Evolutionary conservation across 2,329 filamentous ascomycete genomes (phyloP).

Genomic region (Fusarium sp.): DNA sequence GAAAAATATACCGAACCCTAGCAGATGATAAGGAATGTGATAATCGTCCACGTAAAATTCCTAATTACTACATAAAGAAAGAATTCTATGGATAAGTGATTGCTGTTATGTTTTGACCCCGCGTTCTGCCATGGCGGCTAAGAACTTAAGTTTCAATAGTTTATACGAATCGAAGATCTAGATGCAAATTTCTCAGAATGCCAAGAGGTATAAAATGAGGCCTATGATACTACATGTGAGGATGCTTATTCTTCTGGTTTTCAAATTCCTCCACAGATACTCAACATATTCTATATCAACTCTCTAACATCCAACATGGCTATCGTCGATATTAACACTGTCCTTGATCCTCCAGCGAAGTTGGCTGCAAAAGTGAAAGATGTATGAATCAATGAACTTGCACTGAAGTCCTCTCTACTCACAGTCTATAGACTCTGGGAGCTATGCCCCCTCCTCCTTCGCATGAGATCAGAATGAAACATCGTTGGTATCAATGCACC

Average conservation of each 20-base stretch:
- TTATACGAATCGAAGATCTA: background rate
- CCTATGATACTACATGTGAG: fast-evolving
- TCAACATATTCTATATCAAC: fast-evolving
- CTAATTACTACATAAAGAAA: too few relatives aligned
- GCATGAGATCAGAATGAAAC: fast-evolving
- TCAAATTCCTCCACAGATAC: fast-evolving
- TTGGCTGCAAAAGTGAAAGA: fast-evolving
- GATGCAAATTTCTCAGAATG: background rate
- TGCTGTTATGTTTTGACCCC: fast-evolving
- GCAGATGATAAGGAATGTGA: fast-evolving
- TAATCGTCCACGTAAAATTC: too few relatives aligned
- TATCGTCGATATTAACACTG: background rate
- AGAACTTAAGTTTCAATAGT: background rate
- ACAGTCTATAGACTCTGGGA: background rate
- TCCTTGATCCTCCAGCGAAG: background rate
- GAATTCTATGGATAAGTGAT: background rate
- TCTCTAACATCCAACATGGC: background rate
- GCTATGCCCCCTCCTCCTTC: fast-evolving
- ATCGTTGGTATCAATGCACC: background rate
- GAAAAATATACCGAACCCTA: background rate
- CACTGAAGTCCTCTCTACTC: fast-evolving
- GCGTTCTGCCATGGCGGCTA: background rate
- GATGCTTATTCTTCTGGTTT: fast-evolving
- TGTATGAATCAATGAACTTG: fast-evolving
- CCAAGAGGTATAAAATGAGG: fast-evolving